Evolutionary conservation across 2,329 filamentous ascomycete genomes (phyloP), one percentile per base, ranked within the genome.

Genomic region (Xylariaceae sp.): DNA sequence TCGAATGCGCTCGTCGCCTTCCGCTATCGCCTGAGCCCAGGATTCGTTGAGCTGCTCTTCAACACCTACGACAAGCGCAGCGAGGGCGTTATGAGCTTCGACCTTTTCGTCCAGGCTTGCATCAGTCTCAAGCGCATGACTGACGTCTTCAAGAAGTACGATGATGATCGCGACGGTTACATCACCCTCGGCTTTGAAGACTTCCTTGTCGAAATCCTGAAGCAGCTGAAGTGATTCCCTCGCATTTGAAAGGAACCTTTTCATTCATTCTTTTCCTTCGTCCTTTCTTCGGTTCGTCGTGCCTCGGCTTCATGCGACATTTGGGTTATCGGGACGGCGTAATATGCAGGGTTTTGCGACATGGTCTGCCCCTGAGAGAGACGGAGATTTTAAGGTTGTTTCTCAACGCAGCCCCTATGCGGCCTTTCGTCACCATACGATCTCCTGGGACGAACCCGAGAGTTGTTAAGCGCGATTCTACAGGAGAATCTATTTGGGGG

Each of bases 101-200:
- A 99, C 77, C 76, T 99, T 55, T 99, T 99, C 71, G 94, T 99
- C 62, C 94, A 99, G 80, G 91, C 91, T 55, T 97, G 94, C 75
- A 97, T 99, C 72, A 92, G 87, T 68, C 80, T 99, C 70, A 97
- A 97, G 83, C 84, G 94, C 68, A 97, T 99, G 93, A 99, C 94
- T 61, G 94, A 99, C 74, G 92, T 96, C 34, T 99, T 99, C 74
- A 99, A 99, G 82, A 93, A 92, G 76, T 99, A 97, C 74, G 94
- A 99, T 68, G 90, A 96, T 70, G 94, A 99, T 74, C 85, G 94
- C 48, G 94, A 97, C 75, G 94, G 94, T 1, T 97, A 92, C 73
- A 90, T 92, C 67, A 92, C 88, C 3, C 75, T 92, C 56, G 90
- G 87, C 72, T 92, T 92, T 69, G 88, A 92, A 76, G 88, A 92